phyloP scores from a whole-genome alignment of 1,284 basidiomycete species.

The Flammula alnicola region DNA sequence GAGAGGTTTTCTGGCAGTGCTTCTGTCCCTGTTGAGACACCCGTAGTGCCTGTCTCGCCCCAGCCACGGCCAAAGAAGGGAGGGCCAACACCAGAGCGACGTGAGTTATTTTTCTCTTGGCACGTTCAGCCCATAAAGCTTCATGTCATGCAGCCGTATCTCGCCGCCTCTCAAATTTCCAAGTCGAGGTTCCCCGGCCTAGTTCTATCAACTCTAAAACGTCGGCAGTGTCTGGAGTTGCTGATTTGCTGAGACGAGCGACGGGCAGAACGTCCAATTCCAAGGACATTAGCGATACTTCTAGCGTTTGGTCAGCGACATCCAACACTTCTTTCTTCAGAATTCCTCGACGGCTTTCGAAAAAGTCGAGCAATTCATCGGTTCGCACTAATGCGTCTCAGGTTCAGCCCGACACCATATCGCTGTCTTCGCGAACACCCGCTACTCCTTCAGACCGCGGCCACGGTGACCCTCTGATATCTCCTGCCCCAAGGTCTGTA shows the following conservation, averaged over 20 bases:
- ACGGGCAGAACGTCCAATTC: conserved; percentile 52
- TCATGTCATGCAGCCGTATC: conserved; percentile 28
- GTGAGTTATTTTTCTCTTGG: conserved; percentile 29
- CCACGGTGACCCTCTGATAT: conserved; percentile 30
- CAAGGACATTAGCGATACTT: conserved; percentile 52
- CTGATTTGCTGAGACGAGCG: conserved; percentile 62
- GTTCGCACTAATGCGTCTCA: conserved; percentile 48
- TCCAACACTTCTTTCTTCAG: conserved; percentile 50
- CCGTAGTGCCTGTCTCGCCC: conserved; percentile 56
- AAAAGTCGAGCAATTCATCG: conserved; percentile 55
- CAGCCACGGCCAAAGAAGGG: conserved; percentile 32
- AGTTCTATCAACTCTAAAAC: conserved; percentile 64
- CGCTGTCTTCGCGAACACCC: conserved; percentile 44
- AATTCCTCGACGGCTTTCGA: conserved; percentile 46
- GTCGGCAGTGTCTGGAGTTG: conserved; percentile 63
- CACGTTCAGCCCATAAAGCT: conserved; percentile 4
- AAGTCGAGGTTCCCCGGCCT: conserved; percentile 56
- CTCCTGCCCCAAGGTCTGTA: conserved; percentile 35
- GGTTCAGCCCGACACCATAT: conserved; percentile 43
- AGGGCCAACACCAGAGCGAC: conserved; percentile 31
- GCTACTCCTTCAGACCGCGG: conserved; percentile 32
- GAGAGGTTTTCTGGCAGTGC: conserved; percentile 67
- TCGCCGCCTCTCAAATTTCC: conserved; percentile 55
- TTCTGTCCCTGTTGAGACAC: conserved; percentile 59
- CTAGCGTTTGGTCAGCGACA: conserved; percentile 55